Conservation (phyloP, 2,329 filamentous ascomycete genomes). For the Hymenoscyphus occultus region DNA sequence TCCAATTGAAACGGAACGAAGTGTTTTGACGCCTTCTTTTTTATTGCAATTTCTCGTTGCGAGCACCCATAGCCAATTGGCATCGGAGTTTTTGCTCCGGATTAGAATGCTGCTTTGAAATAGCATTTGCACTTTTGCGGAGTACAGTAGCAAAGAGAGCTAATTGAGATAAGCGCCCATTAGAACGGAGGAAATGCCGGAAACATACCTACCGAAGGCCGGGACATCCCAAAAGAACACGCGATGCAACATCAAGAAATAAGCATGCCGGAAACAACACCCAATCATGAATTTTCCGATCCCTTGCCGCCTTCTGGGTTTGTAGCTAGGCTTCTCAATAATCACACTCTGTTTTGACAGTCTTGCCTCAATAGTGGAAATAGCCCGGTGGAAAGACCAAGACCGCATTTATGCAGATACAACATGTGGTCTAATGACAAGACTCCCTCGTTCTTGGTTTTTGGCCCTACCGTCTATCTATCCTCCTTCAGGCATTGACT, state of each 20-base stretch:
- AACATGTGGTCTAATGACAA: too few species aligned
- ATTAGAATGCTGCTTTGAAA: background rate
- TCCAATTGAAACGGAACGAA: too few species aligned
- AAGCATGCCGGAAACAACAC: background rate
- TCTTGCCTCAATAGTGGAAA: background rate
- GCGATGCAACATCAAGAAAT: background rate
- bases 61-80: background rate
- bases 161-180: background rate
- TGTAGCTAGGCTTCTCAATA: background rate
- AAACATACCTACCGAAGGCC: background rate
- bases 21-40: background rate
- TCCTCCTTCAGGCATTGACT: too few species aligned
- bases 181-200: background rate
- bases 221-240: background rate
- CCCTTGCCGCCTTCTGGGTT: background rate
- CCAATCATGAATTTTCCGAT: background rate
- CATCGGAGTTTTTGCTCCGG: background rate
- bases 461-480: too few species aligned
- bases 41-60: background rate
- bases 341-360: background rate
- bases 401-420: too few species aligned
- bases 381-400: background rate
- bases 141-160: background rate
- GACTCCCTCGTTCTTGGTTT: too few species aligned
- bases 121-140: background rate